These are phyloP conservation scores for Pseudogymnoascus verrucosus DNA, from an alignment of 2,329 filamentous ascomycete genomes.

Conservation along the genomic window DNA sequence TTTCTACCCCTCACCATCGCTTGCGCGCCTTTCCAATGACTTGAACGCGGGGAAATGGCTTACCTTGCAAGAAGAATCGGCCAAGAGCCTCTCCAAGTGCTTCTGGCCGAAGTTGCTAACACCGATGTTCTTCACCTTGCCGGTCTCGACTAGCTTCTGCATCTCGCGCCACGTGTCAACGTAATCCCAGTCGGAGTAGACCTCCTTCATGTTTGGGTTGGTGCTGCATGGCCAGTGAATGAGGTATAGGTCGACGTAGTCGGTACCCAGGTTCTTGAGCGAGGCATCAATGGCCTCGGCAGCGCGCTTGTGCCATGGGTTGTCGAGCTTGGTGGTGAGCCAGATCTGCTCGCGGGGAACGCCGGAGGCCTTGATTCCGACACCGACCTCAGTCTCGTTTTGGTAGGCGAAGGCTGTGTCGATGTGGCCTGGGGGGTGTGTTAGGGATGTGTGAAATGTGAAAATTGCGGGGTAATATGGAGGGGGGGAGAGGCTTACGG, in stretches of 20 bases:
- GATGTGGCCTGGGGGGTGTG: slow-evolving; percentile 47
- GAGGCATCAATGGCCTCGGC: slow-evolving; percentile 52
- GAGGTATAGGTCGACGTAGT: slow-evolving; percentile 63
- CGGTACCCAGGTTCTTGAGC: slow-evolving; percentile 50
- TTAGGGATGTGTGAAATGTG: neutral
- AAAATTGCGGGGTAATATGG: slow-evolving; percentile 10
- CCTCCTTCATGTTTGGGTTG: slow-evolving; percentile 54
- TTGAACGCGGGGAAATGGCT: slow-evolving; percentile 11
- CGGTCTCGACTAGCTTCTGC: slow-evolving; percentile 59
- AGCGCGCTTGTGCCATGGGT: slow-evolving; percentile 67
- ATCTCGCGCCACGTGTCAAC: slow-evolving; percentile 69
- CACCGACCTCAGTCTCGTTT: slow-evolving; percentile 64
- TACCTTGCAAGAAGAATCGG: slow-evolving; percentile 55
- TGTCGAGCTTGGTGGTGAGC: slow-evolving; percentile 76
- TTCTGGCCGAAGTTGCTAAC: slow-evolving; percentile 80
- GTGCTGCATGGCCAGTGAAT: slow-evolving; percentile 66
- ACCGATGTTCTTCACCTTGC: slow-evolving; percentile 73
- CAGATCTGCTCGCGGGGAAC: slow-evolving; percentile 60
- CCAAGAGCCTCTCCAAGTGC: slow-evolving; percentile 71
- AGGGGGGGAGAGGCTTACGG: slow-evolving; percentile 56
- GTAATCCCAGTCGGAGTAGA: slow-evolving; percentile 72
- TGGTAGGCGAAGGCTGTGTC: slow-evolving; percentile 67
- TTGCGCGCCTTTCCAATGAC: neutral
- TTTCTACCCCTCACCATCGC: neutral
- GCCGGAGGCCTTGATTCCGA: slow-evolving; percentile 55